A percentile compares a stretch with the other conserved stretches of the same genome.
Conservation (phyloP, 179 eudicot genomes). For the Corrigiola litoralis region DNA sequence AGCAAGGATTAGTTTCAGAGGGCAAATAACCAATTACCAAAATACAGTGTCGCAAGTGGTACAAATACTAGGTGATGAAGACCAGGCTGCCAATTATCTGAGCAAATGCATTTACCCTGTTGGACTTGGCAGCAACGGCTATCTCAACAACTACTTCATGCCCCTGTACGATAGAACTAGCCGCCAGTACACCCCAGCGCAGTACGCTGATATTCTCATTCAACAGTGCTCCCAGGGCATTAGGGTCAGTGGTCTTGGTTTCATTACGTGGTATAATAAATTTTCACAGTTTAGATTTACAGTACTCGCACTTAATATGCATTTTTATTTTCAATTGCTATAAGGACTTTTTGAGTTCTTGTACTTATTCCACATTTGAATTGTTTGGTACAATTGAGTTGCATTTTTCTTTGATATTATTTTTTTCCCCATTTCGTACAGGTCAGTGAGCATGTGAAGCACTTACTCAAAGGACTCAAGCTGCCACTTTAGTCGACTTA, state of each 20-base stretch:
- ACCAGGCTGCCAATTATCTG: slow-evolving; percentile 59
- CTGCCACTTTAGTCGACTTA: too few relatives aligned
- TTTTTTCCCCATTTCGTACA: too few relatives aligned
- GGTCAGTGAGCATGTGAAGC: too few relatives aligned
- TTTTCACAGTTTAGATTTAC: too few relatives aligned
- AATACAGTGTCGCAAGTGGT: slow-evolving; percentile 77
- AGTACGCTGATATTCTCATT: slow-evolving; percentile 65
- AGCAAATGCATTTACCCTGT: slow-evolving; percentile 73
- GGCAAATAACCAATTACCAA: slow-evolving; percentile 72
- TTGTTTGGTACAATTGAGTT: too few relatives aligned
- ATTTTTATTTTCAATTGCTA: too few relatives aligned
- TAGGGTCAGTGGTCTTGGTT: slow-evolving; percentile 8
- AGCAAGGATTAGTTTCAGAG: slow-evolving; percentile 56
- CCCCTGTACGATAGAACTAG: slow-evolving; percentile 54
- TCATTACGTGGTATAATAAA: too few relatives aligned
- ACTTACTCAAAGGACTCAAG: too few relatives aligned
- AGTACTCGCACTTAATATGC: too few relatives aligned
- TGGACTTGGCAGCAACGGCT: slow-evolving; percentile 89
- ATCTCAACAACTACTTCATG: slow-evolving; percentile 96
- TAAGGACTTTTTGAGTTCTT: too few relatives aligned
- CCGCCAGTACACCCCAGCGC: slow-evolving; percentile 48
- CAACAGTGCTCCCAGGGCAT: slow-evolving; percentile 63
- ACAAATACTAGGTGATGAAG: slow-evolving; percentile 61
- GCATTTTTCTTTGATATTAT: too few relatives aligned
- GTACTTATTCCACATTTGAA: too few relatives aligned